Base-by-base conservation (phyloP, 805 yeast genomes). In the Yamadazyma kitorensis region DNA sequence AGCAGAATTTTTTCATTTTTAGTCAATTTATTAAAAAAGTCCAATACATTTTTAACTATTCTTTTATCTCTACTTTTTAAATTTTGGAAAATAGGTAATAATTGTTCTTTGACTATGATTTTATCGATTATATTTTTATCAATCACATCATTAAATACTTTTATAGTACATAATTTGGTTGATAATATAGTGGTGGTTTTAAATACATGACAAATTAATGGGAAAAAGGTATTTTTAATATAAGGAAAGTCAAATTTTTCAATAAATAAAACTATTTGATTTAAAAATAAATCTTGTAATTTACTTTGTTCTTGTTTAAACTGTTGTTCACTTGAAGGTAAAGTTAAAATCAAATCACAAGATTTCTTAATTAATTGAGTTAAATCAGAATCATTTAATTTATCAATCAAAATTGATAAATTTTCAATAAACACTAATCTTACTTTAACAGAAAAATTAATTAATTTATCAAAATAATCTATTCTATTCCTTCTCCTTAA, bases 101-200 rank as follows among this genome's bases (percentile, higher is more conserved):
- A 65, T 35, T 82, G 86, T 31, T 91, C 97, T 22, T 71, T 69
- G 21, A 88, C 75, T 2, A 84, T 75, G 34, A 76, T 72, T 44
- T 77, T 78, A 47, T 89, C 96, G 34, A 88, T 69, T 5, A 78
- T 72, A 40, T 79, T 78, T 14, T 70, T 64, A 14, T 67, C 72
- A 12, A 85, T 72, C 48, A 88, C 59, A 29, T 62, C 51, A 10
- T 74, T 68, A 47, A 88, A 79, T 1, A 85, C 70, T 13, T 69
- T 61, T 15, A 87, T 67, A 2, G 93, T 76, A 11, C 76, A 70
- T 12, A 82, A 64, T 50, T 93, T 91, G 17, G 93, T 83, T 4
- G 84, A 78, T 21, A 89, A 65, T 18, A 93, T 78, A 0, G 89
- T 86, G 1, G 98, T 93, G 28, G 86, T 82, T 24, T 87, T 75